Conservation (phyloP, 2,329 filamentous ascomycete species). For the Sclerotinia sclerotiorum region DNA sequence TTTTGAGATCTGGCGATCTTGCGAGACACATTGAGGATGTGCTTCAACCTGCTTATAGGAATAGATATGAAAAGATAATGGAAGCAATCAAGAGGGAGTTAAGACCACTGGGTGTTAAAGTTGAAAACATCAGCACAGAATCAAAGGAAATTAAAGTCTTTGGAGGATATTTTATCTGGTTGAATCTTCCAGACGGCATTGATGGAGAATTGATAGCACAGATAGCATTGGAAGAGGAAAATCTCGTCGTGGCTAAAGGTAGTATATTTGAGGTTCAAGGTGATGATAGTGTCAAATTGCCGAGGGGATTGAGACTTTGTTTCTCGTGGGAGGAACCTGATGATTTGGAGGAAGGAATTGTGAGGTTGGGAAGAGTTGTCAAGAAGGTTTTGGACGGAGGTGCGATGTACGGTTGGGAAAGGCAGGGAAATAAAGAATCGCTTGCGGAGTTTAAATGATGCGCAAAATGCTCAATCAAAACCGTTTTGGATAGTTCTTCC, state of each 20-base stretch:
- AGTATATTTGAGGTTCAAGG: constrained; percentile 66
- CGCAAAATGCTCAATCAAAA: neutral
- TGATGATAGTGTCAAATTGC: constrained; percentile 58
- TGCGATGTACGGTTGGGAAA: neutral
- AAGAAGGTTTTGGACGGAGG: constrained; percentile 36
- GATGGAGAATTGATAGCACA: constrained; percentile 57
- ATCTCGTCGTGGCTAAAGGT: constrained; percentile 67
- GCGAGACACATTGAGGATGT: constrained; percentile 46
- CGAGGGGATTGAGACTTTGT: constrained; percentile 62
- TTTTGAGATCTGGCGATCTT: constrained; percentile 49
- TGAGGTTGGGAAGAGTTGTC: constrained; percentile 55
- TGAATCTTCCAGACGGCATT: constrained; percentile 56
- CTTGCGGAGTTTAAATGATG: constrained; percentile 6
- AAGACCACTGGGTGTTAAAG: constrained; percentile 58
- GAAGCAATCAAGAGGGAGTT: constrained; percentile 59
- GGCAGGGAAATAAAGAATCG: neutral
- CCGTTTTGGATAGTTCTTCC: neutral
- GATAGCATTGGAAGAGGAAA: constrained; percentile 60
- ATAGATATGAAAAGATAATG: constrained; percentile 54
- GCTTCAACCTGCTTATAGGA: constrained; percentile 49
- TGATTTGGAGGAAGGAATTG: constrained; percentile 65
- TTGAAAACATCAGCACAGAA: constrained; percentile 42
- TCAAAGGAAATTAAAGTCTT: constrained; percentile 51
- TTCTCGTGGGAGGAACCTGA: constrained; percentile 72
- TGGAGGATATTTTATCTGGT: constrained; percentile 87